phyloP scores from a whole-genome alignment of 352 stramenopile genomes.

The Blastocystis hominis region DNA sequence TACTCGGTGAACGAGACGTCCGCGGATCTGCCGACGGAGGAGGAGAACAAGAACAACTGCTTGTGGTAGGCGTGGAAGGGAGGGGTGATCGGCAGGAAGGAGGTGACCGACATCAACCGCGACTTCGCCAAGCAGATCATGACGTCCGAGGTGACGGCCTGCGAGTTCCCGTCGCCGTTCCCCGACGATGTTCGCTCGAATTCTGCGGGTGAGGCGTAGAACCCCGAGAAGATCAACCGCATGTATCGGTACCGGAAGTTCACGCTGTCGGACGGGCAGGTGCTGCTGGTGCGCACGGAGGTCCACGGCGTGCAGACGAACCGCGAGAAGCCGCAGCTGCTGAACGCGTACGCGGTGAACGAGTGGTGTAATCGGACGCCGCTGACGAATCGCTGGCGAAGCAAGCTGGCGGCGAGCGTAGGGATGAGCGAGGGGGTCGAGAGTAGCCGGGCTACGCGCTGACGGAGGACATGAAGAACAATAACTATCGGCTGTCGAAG shows the following conservation, averaged over 20 bases:
- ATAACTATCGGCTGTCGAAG: conserved; percentile 90
- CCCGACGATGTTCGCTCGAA: not conserved
- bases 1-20: conserved; percentile 75
- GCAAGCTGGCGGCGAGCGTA: not conserved
- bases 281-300: conserved; percentile 36
- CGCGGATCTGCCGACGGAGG: conserved; percentile 68
- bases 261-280: not conserved
- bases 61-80: not conserved
- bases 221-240: not conserved
- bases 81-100: not conserved
- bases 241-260: conserved; percentile 51
- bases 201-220: not conserved
- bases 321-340: not conserved
- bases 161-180: not conserved
- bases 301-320: conserved; percentile 12
- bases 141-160: not conserved
- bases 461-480: conserved; percentile 96
- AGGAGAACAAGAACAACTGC: conserved; percentile 63
- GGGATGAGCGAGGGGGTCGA: not conserved
- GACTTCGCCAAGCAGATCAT: conserved; percentile 10
- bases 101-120: not conserved
- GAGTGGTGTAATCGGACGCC: conserved; percentile 1
- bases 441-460: conserved; percentile 83
- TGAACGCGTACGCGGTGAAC: conserved; percentile 21
- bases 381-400: not conserved